These are phyloP conservation scores for Nemania bipapillata DNA, from an alignment of 2,329 filamentous ascomycete species.

Conservation along the genomic window DNA sequence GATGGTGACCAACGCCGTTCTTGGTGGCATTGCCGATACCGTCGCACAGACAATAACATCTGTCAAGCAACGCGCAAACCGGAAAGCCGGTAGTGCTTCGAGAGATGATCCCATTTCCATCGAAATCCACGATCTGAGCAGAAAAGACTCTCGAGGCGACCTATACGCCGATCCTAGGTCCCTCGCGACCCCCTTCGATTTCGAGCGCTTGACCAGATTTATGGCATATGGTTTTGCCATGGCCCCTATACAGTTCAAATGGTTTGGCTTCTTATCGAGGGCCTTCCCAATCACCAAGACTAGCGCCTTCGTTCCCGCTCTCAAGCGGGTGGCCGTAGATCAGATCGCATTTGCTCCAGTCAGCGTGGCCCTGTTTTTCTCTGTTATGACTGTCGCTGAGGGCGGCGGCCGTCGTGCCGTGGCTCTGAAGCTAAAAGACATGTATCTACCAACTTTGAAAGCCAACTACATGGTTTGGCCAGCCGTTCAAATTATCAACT, in stretches of 20 bases:
- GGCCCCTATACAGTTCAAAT: constrained; percentile 94
- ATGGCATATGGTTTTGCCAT: constrained; percentile 98
- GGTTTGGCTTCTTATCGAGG: constrained; percentile 86
- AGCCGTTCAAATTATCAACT: constrained; percentile 95
- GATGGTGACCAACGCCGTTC: constrained; percentile 97
- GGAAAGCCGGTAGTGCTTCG: constrained; percentile 68
- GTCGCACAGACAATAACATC: constrained; percentile 93
- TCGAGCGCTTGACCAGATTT: constrained; percentile 91
- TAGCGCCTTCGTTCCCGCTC: constrained; percentile 76
- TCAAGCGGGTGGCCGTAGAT: constrained; percentile 92
- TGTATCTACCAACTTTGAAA: constrained; percentile 93
- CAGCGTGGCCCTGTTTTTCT: constrained; percentile 88
- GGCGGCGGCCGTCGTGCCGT: constrained; percentile 86
- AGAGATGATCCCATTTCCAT: constrained; percentile 80
- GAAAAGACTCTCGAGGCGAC: constrained; percentile 77
- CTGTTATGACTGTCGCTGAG: constrained; percentile 94
- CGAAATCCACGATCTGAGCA: constrained; percentile 87
- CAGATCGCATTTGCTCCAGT: constrained; percentile 93
- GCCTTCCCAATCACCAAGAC: constrained; percentile 86
- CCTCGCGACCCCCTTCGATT: constrained; percentile 88
- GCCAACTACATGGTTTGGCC: constrained; percentile 97
- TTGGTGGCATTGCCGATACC: constrained; percentile 95
- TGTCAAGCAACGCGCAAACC: constrained; percentile 73
- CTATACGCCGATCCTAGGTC: constrained; percentile 71
- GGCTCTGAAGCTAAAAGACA: constrained; percentile 85